Evolutionary conservation across 192 early-diverging fungal genomes (phyloP).

Genomic region (Umbelopsis isabellina): DNA sequence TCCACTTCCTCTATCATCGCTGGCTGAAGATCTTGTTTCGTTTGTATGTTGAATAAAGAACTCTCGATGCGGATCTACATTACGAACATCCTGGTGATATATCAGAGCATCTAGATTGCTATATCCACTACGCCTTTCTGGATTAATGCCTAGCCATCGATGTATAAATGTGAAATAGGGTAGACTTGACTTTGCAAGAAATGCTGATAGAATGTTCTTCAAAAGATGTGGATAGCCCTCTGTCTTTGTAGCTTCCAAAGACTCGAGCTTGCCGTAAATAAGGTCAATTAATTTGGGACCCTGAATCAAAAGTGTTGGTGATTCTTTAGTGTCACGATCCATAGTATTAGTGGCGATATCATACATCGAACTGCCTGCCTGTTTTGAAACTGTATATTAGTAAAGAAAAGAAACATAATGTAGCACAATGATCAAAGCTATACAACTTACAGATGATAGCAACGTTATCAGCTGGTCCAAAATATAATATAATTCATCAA

Average conservation of each 20-base stretch:
- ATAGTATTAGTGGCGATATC: no score
- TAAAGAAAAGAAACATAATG: no score
- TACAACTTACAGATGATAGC: not conserved
- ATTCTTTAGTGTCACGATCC: no score
- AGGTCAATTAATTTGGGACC: slow-evolving; percentile 9
- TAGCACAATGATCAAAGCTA: no score
- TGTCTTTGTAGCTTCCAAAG: not conserved
- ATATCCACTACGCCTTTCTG: not conserved
- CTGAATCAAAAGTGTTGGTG: no score
- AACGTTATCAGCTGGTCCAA: not conserved
- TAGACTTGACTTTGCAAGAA: not conserved
- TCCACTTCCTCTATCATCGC: no score
- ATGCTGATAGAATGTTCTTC: not conserved
- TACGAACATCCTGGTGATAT: not conserved
- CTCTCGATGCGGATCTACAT: slow-evolving; percentile 2
- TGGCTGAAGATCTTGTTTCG: not conserved
- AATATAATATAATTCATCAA: not conserved
- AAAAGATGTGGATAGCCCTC: not conserved
- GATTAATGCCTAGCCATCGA: not conserved
- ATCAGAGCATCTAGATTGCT: not conserved
- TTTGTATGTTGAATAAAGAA: slow-evolving; percentile 1
- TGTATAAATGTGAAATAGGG: slow-evolving; percentile 3
- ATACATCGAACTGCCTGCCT: no score
- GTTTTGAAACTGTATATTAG: no score
- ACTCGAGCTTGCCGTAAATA: slow-evolving; percentile 1